Evolutionary conservation across 192 early-diverging fungal genomes (phyloP).

Genomic region (Podila horticola): DNA sequence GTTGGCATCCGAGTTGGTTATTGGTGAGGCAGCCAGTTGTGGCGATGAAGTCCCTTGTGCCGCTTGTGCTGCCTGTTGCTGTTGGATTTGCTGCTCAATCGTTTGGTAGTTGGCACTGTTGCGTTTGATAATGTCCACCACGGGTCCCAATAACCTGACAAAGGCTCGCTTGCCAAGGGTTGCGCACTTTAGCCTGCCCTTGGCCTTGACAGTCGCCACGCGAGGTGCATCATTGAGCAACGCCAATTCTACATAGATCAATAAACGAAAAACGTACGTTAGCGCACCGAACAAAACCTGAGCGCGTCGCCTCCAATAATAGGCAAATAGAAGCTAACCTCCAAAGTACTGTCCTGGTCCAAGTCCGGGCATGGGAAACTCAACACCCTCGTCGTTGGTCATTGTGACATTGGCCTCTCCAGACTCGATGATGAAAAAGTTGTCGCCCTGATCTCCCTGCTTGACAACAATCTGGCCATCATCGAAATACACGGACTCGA

Average conservation of each 20-base stretch:
- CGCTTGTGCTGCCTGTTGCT: conserved; percentile 9
- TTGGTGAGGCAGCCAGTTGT: neutral
- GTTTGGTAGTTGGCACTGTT: conserved; percentile 92
- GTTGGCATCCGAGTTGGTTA: conserved; percentile 18
- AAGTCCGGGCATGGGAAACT: conserved; percentile 76
- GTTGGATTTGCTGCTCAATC: conserved; percentile 56
- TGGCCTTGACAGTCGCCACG: conserved; percentile 88
- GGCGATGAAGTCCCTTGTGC: neutral
- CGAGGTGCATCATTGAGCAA: conserved; percentile 94
- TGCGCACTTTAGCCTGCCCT: conserved; percentile 93
- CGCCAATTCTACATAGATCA: conserved; percentile 80
- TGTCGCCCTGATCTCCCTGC: conserved; percentile 94
- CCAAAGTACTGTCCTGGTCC: conserved; percentile 96
- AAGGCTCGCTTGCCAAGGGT: conserved; percentile 96
- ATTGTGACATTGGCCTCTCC: conserved; percentile 89
- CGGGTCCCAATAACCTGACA: conserved; percentile 92
- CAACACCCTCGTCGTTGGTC: conserved; percentile 81
- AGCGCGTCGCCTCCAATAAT: too few species aligned
- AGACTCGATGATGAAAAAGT: conserved; percentile 96
- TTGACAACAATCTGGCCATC: conserved; percentile 85
- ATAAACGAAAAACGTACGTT: neutral
- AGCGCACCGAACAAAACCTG: too few species aligned
- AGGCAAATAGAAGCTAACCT: conserved; percentile 71
- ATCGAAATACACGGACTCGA: conserved; percentile 91
- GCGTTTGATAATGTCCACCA: conserved; percentile 94